Conservation (phyloP, 2,329 filamentous ascomycete genomes). For the Hirsutella thompsonii region DNA sequence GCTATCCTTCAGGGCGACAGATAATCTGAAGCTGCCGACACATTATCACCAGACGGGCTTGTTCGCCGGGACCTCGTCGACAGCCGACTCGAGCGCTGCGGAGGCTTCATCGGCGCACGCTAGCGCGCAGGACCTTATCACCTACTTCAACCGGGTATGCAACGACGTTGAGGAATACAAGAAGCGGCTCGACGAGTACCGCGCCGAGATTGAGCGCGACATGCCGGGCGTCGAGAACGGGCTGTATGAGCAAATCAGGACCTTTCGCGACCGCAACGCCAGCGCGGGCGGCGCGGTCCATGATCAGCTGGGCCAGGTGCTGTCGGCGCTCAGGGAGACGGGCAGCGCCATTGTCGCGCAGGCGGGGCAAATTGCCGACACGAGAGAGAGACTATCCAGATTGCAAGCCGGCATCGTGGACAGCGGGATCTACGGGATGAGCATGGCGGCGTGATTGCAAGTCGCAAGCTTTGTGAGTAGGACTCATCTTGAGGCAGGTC, state of each 20-base stretch:
- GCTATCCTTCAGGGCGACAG: conserved; percentile 59
- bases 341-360: conserved; percentile 26
- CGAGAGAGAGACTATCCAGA: conserved; percentile 25
- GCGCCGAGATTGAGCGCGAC: conserved; percentile 31
- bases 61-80: conserved; percentile 21
- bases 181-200: conserved; percentile 28
- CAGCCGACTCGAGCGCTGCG: conserved; percentile 14
- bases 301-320: conserved; percentile 24
- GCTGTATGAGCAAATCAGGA: conserved; percentile 28
- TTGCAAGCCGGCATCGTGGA: conserved; percentile 27
- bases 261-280: conserved; percentile 19
- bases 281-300: conserved; percentile 16
- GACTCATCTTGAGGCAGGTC: no score
- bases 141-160: conserved; percentile 30
- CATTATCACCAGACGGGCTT: conserved; percentile 37
- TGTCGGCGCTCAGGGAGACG: conserved; percentile 24
- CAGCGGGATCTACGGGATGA: conserved; percentile 20
- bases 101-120: conserved; percentile 22
- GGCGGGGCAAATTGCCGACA: conserved; percentile 29
- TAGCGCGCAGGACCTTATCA: conserved; percentile 28
- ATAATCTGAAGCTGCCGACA: conserved; percentile 58
- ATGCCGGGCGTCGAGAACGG: conserved; percentile 35
- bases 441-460: conserved; percentile 15
- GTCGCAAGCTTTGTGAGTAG: no score
- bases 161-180: conserved; percentile 30